phyloP scores from a whole-genome alignment of 257 asterid genomes.

The Jaltomata sinuosa region DNA sequence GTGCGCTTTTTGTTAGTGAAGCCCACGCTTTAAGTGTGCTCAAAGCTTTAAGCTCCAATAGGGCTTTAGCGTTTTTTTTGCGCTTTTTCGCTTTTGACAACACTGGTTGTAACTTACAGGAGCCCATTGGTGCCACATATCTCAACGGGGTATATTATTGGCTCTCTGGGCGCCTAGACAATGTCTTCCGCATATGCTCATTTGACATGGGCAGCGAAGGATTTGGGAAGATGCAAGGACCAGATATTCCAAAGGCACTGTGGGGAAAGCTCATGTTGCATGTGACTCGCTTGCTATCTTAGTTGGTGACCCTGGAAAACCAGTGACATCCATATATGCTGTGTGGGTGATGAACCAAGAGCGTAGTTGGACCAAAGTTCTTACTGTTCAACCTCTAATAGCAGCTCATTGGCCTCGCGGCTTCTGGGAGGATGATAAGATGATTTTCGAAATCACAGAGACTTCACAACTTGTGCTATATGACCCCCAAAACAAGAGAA shows the following conservation, averaged over 20 bases:
- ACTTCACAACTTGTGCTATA: background rate
- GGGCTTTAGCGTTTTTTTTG: too few relatives aligned
- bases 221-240: background rate
- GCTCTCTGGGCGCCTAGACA: too few relatives aligned
- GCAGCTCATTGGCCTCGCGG: background rate
- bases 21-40: too few relatives aligned
- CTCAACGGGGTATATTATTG: too few relatives aligned
- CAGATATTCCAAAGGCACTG: background rate
- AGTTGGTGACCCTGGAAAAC: background rate
- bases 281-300: background rate
- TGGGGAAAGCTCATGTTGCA: background rate
- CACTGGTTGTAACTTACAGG: too few relatives aligned
- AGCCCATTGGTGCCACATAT: too few relatives aligned
- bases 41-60: too few relatives aligned
- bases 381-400: background rate
- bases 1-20: too few relatives aligned
- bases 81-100: too few relatives aligned
- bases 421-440: background rate
- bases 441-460: background rate
- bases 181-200: background rate
- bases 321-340: background rate
- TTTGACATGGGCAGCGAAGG: background rate
- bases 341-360: background rate
- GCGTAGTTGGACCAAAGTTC: background rate
- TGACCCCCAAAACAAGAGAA: background rate